Base-by-base conservation (phyloP, 1,284 basidiomycete genomes). In the Microbotryum lychnidis-dioicae region DNA sequence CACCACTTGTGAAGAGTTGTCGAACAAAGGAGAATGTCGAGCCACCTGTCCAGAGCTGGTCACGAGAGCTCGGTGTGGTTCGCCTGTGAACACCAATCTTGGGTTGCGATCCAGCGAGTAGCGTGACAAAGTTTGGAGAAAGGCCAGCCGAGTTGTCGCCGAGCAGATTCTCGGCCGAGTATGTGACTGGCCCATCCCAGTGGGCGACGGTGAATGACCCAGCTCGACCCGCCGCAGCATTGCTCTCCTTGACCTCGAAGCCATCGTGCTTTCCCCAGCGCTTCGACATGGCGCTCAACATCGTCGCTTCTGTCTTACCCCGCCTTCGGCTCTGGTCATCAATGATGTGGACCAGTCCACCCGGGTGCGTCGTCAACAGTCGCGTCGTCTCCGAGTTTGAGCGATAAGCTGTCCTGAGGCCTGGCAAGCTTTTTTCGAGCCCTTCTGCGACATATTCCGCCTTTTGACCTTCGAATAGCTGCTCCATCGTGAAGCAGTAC, bases 261-360 rank as follows among this genome's bases (percentile, higher is more conserved):
- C 86, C 87, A 0, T 87, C 82, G 73, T 97, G 92, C 71, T 91
- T 94, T 6, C 85, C 87, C 90, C 92, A 97, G 4, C 92, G 84
- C 77, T 97, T 97, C 58, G 83, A 80, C 73, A 97, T 91, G 0
- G 92, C 89, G 69, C 97, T 91, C 20, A 94, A 84, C 91, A 97
- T 96, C 5, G 87, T 91, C 61, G 86, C 82, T 71, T 97, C 90
- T 8, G 86, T 91, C 83, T 93, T 94, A 78, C 91, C 92, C 65
- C 83, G 82, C 48, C 88, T 81, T 20, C 87, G 81, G 12, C 91
- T 87, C 76, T 97, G 91, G 73, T 98, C 94, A 73, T 97, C 93
- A 85, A 97, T 91, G 75, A 97, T 97, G 73, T 94, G 90, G 57
- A 97, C 85, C 37, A 98, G 80, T 5, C 96, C 94, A 18, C 91